These are phyloP conservation scores for Gymnopilus dilepis DNA, from an alignment of 768 basidiomycete genomes.

Conservation along the genomic window DNA sequence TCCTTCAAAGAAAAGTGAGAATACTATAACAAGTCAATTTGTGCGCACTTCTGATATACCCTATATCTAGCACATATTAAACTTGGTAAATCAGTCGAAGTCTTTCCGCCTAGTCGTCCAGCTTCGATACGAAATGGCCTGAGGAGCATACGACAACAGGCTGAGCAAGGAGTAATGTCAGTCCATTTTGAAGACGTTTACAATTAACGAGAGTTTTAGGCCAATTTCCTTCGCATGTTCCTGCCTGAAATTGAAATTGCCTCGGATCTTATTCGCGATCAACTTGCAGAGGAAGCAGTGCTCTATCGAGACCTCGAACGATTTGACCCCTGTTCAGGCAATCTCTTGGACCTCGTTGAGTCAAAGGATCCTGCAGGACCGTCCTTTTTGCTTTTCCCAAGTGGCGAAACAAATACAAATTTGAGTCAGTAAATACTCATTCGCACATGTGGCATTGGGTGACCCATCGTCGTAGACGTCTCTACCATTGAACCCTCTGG, in stretches of 20 bases:
- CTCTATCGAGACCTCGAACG: constrained; percentile 35
- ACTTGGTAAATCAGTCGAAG: constrained; percentile 38
- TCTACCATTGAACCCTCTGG: constrained; percentile 43
- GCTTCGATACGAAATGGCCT: constrained; percentile 34
- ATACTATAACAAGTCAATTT: neutral
- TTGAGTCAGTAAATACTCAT: constrained; percentile 55
- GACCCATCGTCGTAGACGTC: constrained; percentile 45
- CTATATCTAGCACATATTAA: constrained; percentile 8
- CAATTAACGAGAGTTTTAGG: constrained; percentile 43
- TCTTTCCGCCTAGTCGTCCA: constrained; percentile 66
- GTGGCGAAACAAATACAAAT: constrained; percentile 61
- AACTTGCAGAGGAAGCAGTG: constrained; percentile 53
- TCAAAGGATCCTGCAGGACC: constrained; percentile 23
- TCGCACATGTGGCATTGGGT: neutral
- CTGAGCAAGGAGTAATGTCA: constrained; percentile 65
- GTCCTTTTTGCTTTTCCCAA: constrained; percentile 60
- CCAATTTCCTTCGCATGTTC: constrained; percentile 72
- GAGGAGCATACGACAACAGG: constrained; percentile 49
- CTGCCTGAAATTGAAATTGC: constrained; percentile 79
- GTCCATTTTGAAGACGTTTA: neutral
- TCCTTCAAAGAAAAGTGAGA: constrained; percentile 32
- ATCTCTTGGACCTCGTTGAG: constrained; percentile 50
- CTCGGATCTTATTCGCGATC: constrained; percentile 64
- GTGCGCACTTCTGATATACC: no score
- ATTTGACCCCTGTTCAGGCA: constrained; percentile 66